Evolutionary conservation across 768 basidiomycete species (phyloP).

Genomic region (Mycena galopus): DNA sequence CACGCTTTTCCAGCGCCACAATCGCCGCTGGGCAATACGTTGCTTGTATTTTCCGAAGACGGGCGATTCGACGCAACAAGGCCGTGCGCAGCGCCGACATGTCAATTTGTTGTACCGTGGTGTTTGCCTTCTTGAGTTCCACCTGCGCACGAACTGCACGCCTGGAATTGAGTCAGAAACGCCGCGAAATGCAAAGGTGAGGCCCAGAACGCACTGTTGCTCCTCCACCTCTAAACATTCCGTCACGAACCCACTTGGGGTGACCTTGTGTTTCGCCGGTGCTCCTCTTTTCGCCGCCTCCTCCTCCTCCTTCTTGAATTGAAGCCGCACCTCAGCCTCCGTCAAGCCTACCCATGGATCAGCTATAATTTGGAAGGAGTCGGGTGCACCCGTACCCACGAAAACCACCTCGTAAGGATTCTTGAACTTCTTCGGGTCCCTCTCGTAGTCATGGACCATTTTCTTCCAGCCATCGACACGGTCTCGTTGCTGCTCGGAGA

Average conservation of each 20-base stretch:
- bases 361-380: too few relatives aligned
- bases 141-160: neutral
- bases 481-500: neutral
- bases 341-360: neutral
- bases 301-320: neutral
- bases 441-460: neutral
- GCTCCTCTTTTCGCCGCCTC: neutral
- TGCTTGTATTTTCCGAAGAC: neutral
- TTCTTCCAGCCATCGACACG: neutral
- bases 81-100: neutral
- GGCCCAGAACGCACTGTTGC: neutral
- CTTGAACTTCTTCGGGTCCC: neutral
- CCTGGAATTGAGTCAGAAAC: neutral
- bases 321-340: neutral
- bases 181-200: neutral
- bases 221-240: slow-evolving; percentile 4
- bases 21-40: neutral
- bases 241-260: neutral
- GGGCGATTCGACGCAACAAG: neutral
- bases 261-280: neutral
- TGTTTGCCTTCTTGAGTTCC: neutral
- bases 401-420: neutral
- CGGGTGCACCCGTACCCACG: neutral
- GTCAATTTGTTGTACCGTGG: neutral
- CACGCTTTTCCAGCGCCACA: neutral